Evolutionary conservation across 345 rosid genomes (phyloP), one percentile per base, ranked within the genome.

Genomic region (Populus pruinosa): DNA sequence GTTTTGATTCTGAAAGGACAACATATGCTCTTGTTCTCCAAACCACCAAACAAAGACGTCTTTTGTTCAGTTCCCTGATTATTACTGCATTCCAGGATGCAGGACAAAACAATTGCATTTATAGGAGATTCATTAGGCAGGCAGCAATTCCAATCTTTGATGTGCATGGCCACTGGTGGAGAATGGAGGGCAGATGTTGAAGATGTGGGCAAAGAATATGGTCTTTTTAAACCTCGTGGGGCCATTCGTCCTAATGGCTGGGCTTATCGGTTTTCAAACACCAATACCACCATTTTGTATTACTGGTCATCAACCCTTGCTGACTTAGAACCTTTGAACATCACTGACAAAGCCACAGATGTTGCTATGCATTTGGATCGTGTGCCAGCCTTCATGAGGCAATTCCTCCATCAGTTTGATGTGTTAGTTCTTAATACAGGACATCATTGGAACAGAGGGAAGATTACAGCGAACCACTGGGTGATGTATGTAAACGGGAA

Each of bases 291-390:
- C 70, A 82, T 89, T 69, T 78, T 89, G 35, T 85, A 86, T 70
- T 85, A 88, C 71, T 87, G 90, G 90, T 89, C 89, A 3, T 89
- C 88, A 23, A 87, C 88, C 68, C 87, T 89, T 5, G 85, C 86
- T n/a, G 81, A 85, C 69, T 76, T 87, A 2, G 82, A 85, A 76
- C 89, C 90, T 3, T 71, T 87, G 35, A 73, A 86, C 59, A 67
- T 16, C 39, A 78, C 80, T 5, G 75, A 83, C 63, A 84, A 85
- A 9, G 59, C 79, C 33, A 70, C 86, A 17, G 79, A 82, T 55
- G 73, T 76, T 67, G 89, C 90, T 31, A 87, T 89, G 90, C 92
- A 89, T 83, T 84, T 89, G 67, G 92, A 89, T 50, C 88, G 85
- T 4, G 84, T 88, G 62, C 90, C 90, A 44, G 71, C 83, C 43